Evolutionary conservation across 768 basidiomycete species (phyloP).

Genomic region (Neoboletus magnificus): DNA sequence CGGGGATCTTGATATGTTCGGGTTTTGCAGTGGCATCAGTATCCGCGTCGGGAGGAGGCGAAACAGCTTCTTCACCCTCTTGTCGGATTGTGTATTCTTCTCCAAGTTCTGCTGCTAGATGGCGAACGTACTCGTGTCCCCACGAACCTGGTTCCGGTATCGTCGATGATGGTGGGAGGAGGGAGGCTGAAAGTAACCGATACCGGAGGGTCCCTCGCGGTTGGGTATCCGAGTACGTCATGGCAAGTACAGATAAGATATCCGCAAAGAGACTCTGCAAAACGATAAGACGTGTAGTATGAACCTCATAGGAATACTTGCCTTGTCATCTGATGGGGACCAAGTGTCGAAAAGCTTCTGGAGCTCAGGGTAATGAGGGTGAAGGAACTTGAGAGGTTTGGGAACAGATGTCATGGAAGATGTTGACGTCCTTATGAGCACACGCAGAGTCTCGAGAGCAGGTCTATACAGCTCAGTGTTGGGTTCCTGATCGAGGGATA

Average conservation of each 20-base stretch:
- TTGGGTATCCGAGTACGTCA: conserved; percentile 99
- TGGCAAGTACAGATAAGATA: conserved; percentile 95
- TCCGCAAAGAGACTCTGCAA: conserved; percentile 88
- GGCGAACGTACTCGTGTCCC: conserved; percentile 99
- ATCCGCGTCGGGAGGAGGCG: conserved; percentile 24
- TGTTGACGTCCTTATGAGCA: conserved; percentile 92
- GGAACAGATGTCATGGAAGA: conserved; percentile 99
- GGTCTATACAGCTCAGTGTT: conserved; percentile 82
- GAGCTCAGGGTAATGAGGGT: conserved; percentile 87
- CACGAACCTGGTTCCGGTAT: conserved; percentile 90
- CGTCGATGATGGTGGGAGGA: conserved; percentile 60
- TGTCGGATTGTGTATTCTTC: conserved; percentile 84
- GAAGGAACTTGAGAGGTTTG: conserved; percentile 96
- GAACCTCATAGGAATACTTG: not conserved
- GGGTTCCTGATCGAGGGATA: conserved; percentile 62
- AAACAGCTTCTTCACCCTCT: conserved; percentile 41
- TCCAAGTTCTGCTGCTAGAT: conserved; percentile 93
- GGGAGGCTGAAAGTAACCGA: conserved; percentile 76
- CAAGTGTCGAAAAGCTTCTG: conserved; percentile 82
- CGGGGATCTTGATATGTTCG: conserved; percentile 36
- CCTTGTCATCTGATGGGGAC: conserved; percentile 72
- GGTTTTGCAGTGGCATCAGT: conserved; percentile 27
- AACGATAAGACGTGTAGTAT: not conserved
- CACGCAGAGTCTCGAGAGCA: conserved; percentile 90
- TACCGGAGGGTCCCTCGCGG: conserved; percentile 94